These are phyloP conservation scores for Talaromyces sp. DNA, from an alignment of 2,329 filamentous ascomycete genomes.

Conservation along the genomic window DNA sequence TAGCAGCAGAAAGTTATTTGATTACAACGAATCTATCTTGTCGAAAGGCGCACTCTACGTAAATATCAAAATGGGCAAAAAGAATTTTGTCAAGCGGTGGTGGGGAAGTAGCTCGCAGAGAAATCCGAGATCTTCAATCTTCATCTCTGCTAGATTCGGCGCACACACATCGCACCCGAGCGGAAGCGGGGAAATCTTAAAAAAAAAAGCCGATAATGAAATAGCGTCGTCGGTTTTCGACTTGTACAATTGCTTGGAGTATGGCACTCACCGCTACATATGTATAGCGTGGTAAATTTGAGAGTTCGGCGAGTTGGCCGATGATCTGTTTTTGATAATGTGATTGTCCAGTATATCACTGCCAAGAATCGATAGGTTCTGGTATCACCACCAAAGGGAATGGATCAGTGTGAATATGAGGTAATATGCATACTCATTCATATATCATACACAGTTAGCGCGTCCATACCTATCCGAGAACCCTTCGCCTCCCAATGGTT, in stretches of 20 bases:
- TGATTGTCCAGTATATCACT: neutral
- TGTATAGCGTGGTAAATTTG: neutral
- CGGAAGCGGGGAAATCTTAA: neutral
- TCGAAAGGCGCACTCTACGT: neutral
- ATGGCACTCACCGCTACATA: neutral
- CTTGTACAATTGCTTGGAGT: neutral
- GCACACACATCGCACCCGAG: neutral
- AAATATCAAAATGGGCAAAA: neutral
- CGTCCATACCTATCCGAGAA: neutral
- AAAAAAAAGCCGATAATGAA: no score
- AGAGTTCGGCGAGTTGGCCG: neutral
- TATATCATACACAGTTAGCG: neutral
- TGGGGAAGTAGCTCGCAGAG: conserved; percentile 11
- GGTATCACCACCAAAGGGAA: neutral
- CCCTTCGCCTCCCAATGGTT: neutral
- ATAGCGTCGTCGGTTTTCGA: no score
- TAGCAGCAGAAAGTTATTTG: no score
- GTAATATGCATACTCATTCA: neutral
- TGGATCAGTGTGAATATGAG: neutral
- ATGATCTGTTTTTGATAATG: no score
- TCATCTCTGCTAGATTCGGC: neutral
- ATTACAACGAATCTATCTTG: neutral
- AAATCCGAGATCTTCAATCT: conserved; percentile 8
- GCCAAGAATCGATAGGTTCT: neutral
- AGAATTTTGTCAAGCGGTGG: neutral